phyloP scores from a whole-genome alignment of 2,329 filamentous ascomycete species.

The Chrysoporthe puriensis region DNA sequence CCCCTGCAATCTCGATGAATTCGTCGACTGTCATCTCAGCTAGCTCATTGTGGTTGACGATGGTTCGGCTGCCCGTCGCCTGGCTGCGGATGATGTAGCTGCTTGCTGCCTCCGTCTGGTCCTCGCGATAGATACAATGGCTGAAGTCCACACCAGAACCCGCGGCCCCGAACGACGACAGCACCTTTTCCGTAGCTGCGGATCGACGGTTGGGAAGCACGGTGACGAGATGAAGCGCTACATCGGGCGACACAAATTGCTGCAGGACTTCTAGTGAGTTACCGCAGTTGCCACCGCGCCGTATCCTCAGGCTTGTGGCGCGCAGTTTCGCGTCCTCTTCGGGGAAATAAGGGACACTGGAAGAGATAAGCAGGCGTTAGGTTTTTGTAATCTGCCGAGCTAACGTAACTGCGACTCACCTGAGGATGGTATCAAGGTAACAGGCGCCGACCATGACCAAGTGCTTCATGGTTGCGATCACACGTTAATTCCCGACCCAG shows the following conservation, averaged over 20 bases:
- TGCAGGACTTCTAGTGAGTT: conserved; percentile 73
- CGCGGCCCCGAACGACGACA: conserved; percentile 53
- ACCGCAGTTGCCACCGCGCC: conserved; percentile 73
- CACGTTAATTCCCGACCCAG: not conserved
- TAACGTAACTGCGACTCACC: conserved; percentile 45
- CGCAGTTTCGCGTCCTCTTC: conserved; percentile 74
- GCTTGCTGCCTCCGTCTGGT: conserved; percentile 60
- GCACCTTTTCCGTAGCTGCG: conserved; percentile 54
- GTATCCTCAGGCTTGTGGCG: conserved; percentile 59
- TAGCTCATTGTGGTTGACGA: conserved; percentile 71
- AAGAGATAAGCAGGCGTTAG: not conserved
- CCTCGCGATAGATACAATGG: conserved; percentile 63
- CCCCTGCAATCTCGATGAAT: conserved; percentile 52
- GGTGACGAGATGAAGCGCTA: conserved; percentile 50
- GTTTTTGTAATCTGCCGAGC: too few species aligned
- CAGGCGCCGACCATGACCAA: conserved; percentile 69
- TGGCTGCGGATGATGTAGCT: conserved; percentile 71
- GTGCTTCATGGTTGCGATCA: conserved; percentile 49
- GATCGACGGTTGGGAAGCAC: conserved; percentile 59
- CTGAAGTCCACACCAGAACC: conserved; percentile 49
- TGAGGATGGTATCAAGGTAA: conserved; percentile 73
- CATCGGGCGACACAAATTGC: conserved; percentile 52
- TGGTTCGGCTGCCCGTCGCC: conserved; percentile 64
- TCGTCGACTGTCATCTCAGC: conserved; percentile 69
- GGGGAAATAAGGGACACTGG: conserved; percentile 68